Percentiles rank a stretch among this genome's conserved stretches.
Evolutionary conservation across 2,329 filamentous ascomycete genomes (phyloP).

Genomic region (Cladosporium sp.): DNA sequence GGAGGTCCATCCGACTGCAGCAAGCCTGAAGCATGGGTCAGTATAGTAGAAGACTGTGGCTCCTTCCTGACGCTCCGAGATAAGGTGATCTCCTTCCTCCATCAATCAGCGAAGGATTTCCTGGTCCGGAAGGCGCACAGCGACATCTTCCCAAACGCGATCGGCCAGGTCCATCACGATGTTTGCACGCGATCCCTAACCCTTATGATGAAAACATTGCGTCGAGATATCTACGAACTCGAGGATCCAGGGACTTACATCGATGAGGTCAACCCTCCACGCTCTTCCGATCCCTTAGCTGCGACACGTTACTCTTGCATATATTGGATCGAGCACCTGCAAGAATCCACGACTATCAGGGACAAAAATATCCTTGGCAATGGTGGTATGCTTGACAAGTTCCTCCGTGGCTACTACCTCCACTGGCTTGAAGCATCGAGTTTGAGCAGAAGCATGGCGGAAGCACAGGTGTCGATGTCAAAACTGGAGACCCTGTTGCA

Average conservation of each 20-base stretch:
- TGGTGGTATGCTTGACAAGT: not conserved
- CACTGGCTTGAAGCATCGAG: conserved; percentile 3
- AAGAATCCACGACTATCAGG: not conserved
- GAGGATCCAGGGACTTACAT: not conserved
- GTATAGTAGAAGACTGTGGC: conserved; percentile 35
- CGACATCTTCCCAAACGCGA: conserved; percentile 31
- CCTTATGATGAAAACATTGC: conserved; percentile 2
- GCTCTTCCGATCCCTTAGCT: conserved; percentile 1
- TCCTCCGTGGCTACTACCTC: not conserved
- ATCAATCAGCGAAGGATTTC: conserved; percentile 45
- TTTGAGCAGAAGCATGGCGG: not conserved
- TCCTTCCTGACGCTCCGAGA: conserved; percentile 38
- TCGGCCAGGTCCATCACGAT: conserved; percentile 22
- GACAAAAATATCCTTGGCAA: not conserved
- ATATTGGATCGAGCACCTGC: conserved; percentile 9
- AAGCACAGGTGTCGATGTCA: not conserved
- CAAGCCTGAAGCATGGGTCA: not conserved
- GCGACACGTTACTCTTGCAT: conserved; percentile 1
- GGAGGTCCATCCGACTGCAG: not conserved
- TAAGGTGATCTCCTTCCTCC: conserved; percentile 34
- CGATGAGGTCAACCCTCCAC: not conserved
- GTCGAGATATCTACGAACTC: conserved; percentile 4
- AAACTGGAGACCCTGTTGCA: not conserved
- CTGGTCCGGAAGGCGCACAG: conserved; percentile 19
- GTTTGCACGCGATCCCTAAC: conserved; percentile 36